Evolutionary conservation across 2,329 filamentous ascomycete species (phyloP), one percentile per base, ranked within the genome.

Genomic region (Teratosphaeria zuluensis): DNA sequence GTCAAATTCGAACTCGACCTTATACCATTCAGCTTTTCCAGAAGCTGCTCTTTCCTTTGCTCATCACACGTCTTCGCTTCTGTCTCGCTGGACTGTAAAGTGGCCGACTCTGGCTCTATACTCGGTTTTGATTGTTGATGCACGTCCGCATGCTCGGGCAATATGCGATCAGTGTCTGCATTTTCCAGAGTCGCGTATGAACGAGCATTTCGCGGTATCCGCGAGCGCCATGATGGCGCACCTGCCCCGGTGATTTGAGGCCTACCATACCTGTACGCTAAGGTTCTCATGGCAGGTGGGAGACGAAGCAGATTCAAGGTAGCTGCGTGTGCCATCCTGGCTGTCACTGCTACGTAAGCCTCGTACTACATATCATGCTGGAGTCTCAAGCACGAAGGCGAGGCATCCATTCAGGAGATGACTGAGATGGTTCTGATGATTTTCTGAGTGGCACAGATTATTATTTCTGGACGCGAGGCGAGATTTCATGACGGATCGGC

Each of bases 231-330:
- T n/a, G 5, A n/a, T 51, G 48, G 46, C 48, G 24, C n/a, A n/a
- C 30, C 24, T 14, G 46, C 12, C 8, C n/a, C 30, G 19, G 19
- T 14, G 19, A 53, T 16, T 2, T 53, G 4, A 16, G 31, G 19
- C 51, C 56, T 48, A 19, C 42, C 42, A 21, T 48, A 48, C 19
- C 19, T 48, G 42, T 48, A 48, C 16, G 42, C 42, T 11, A 48
- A 21, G 42, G 42, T 48, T 19, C 42, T 48, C 14, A 57, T 24
- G 51, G 56, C 54, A 61, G 56, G 35, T 21, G 54, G 35, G 51
- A 61, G 21, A 14, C 58, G 16, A 11, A 59, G 42, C 54, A 16
- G 46, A 21, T 33, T 21, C 53, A 30, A 56, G 12, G 54, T 14
- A 32, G 54, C 32, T 21, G 42, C 42, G 19, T 48, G n/a, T 56